Evolutionary conservation across 257 asterid species (phyloP), one percentile per base, ranked within the genome.

Genomic region (Petunia axillaris): DNA sequence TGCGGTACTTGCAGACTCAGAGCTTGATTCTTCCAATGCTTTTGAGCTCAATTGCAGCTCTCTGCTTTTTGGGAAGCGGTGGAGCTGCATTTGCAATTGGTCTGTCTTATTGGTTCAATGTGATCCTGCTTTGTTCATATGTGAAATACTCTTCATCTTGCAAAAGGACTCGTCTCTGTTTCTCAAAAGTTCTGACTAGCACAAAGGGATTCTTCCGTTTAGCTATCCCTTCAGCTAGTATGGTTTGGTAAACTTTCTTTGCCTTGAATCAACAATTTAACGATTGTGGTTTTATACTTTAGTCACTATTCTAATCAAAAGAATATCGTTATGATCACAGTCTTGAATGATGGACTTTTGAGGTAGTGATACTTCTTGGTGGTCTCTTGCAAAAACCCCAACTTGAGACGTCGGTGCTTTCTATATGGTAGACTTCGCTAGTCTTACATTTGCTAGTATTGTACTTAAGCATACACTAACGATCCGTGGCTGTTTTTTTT

Each of bases 21-120:
- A 93, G 97, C 78, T 60, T 93, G 88, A 87, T 92, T 9, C 43
- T 90, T 40, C 97, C 98, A 1, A 90, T 95, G 84, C 97, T 88
- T 92, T 44, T 80, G 86, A 88, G 88, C 80, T 81, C 97, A 7
- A 44, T 95, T n/a, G 11, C 84, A 89, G 9, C 97, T 39, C 83
- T 93, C 8, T 85, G 83, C 82, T 75, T 93, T 93, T 75, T 92
- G 8, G 98, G 97, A 68, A 91, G 81, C 46, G 64, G 75, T 15
- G 99, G 99, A 40, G 99, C 97, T 2, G 95, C 98, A 0, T 11
- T 91, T 16, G 88, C 95, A 35, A 87, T 93, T 14, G 91, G 93
- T 62, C 71, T 95, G 50, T 87, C 99, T 0, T 93, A 86, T 86
- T 92, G 94, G 95, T 78, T 93, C 48, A 91, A 93, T 25, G 96